Conservation (phyloP, 306 rosid genomes). For the Aeschynomene evenia region DNA sequence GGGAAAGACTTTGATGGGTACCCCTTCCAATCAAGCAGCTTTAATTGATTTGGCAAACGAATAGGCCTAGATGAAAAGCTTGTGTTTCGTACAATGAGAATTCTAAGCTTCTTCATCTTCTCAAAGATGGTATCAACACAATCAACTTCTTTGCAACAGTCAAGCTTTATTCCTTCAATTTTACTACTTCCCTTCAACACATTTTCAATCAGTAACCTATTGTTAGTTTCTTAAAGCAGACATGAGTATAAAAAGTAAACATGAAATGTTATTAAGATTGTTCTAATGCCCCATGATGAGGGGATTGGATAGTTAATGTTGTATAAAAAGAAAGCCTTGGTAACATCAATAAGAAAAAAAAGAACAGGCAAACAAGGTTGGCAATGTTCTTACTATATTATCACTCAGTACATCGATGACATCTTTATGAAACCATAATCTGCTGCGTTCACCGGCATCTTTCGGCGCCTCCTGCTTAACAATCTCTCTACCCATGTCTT, state of each 20-base stretch:
- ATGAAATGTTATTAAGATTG: neutral
- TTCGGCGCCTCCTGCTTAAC: neutral
- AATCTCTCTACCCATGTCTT: slow-evolving; percentile 1
- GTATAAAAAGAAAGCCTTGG: neutral
- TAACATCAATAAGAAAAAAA: neutral
- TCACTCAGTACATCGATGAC: neutral
- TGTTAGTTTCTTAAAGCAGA: neutral
- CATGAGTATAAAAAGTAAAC: neutral
- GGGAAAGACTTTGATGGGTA: neutral
- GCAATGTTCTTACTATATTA: neutral
- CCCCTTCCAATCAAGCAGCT: neutral
- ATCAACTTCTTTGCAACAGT: neutral
- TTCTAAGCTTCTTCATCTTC: slow-evolving; percentile 4
- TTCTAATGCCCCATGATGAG: neutral
- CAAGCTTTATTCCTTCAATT: neutral
- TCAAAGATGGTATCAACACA: neutral
- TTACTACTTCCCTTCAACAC: neutral
- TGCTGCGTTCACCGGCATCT: neutral
- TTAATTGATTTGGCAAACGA: neutral
- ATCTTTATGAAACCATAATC: slow-evolving; percentile 16
- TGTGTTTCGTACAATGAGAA: neutral
- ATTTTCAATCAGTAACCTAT: neutral
- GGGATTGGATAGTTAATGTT: neutral
- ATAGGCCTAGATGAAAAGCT: neutral
- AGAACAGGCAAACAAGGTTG: neutral